These are phyloP conservation scores for Microcos paniculata DNA, from an alignment of 345 rosid species.

Conservation along the genomic window DNA sequence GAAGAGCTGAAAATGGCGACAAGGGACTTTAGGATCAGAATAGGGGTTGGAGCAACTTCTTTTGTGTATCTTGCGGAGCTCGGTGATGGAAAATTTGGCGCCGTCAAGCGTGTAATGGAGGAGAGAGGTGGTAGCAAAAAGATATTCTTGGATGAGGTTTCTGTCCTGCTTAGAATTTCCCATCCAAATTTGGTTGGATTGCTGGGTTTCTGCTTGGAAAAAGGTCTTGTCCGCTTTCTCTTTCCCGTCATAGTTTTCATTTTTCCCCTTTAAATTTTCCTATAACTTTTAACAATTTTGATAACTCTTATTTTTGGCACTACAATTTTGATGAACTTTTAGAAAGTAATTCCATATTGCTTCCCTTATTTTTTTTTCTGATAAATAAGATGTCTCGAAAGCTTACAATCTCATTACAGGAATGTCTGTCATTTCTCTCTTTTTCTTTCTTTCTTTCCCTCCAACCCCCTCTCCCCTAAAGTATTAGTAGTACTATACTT, in stretches of 20 bases:
- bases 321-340: too few species aligned
- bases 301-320: too few species aligned
- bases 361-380: too few species aligned
- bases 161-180: conserved; percentile 46
- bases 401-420: too few species aligned
- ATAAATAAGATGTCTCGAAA: too few species aligned
- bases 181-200: conserved; percentile 52
- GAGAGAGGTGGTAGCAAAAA: conserved; percentile 49
- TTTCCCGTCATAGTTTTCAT: background rate
- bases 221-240: conserved; percentile 22
- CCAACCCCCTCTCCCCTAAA: too few species aligned
- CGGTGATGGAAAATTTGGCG: conserved; percentile 44
- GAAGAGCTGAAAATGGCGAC: conserved; percentile 48
- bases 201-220: conserved; percentile 49
- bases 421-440: too few species aligned
- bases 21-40: conserved; percentile 33
- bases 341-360: too few species aligned
- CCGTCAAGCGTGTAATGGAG: conserved; percentile 50
- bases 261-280: too few species aligned
- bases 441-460: too few species aligned
- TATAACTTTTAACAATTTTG: too few species aligned
- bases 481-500: too few species aligned
- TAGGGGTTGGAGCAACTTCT: conserved; percentile 46
- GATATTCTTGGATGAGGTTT: conserved; percentile 53
- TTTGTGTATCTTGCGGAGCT: conserved; percentile 52